These are phyloP conservation scores for Paramecium primaurelia DNA, from an alignment of 73 alveolate genomes.

Conservation along the genomic window DNA sequence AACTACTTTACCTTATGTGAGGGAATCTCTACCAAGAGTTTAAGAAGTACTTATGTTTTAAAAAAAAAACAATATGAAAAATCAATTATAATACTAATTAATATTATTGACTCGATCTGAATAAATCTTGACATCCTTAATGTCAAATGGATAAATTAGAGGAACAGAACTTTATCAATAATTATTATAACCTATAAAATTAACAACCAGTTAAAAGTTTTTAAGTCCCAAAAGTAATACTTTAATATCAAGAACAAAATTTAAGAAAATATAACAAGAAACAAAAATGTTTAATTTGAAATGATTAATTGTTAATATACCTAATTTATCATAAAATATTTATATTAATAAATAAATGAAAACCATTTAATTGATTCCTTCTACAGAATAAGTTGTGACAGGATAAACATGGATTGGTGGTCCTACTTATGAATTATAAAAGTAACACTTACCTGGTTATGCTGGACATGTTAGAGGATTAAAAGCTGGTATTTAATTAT, in stretches of 20 bases:
- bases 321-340: background rate
- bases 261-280: background rate
- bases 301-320: background rate
- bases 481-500: slow-evolving; percentile 3
- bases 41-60: background rate
- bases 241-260: slow-evolving; percentile 25
- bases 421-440: slow-evolving; percentile 57
- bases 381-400: slow-evolving; percentile 36
- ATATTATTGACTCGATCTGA: background rate
- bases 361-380: slow-evolving; percentile 48
- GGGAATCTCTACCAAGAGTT: background rate
- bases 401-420: slow-evolving; percentile 65
- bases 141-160: background rate
- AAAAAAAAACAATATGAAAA: background rate
- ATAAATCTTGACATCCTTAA: background rate
- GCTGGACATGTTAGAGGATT: slow-evolving; percentile 61
- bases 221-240: background rate
- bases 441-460: slow-evolving; percentile 60
- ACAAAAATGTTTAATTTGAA: background rate
- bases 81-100: background rate
- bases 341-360: slow-evolving; percentile 15
- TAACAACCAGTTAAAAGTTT: background rate
- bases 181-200: background rate
- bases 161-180: background rate
- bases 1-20: background rate